Base-by-base conservation (phyloP, 1,284 basidiomycete species). In the Mycosarcoma maydis region DNA sequence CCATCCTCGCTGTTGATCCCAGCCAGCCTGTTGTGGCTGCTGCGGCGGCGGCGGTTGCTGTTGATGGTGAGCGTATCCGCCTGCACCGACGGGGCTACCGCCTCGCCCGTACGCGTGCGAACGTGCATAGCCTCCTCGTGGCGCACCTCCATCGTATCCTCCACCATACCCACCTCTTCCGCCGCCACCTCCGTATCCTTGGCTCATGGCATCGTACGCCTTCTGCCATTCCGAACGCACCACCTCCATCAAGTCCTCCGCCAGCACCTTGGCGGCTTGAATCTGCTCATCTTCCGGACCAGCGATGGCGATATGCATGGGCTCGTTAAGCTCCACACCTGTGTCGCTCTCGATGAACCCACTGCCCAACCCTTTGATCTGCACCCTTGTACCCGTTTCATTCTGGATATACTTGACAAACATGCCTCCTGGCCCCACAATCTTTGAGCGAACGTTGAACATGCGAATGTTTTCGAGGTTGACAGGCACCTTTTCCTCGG, bases 401-500 rank as follows among this genome's bases (percentile, higher is more conserved):
- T 89, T 88, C 84, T 98, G 95, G 69, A 98, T 98, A 81, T 94
- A 94, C 84, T 98, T 98, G 71, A 98, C 95, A 81, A 98, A 98
- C 80, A 94, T 90, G 16, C 33, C 85, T 60, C 88, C 88, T 9
- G 95, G 96, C 5, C 95, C 95, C 36, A 98, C 95, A 23, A 97
- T 92, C 84, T 98, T 98, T 13, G 94, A 94, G 54, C 96, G 87
- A 51, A 98, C 90, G 81, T 98, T 98, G 84, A 98, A 98, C 83
- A 97, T 98, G 43, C 94, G 87, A 74, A 98, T 87, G 45, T 89
- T 89, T 26, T 98, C 94, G 47, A 98, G 82, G 10, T 89, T 90
- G 54, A 98, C 91, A 3, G 88, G 88, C 20, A 81, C 58, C 51
- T 76, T 78, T 20, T 75, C 75, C 34, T 81, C 79, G 6, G 76